These are phyloP conservation scores for Camellia granthamiana DNA, from an alignment of 148 eudicot species.

Conservation along the genomic window DNA sequence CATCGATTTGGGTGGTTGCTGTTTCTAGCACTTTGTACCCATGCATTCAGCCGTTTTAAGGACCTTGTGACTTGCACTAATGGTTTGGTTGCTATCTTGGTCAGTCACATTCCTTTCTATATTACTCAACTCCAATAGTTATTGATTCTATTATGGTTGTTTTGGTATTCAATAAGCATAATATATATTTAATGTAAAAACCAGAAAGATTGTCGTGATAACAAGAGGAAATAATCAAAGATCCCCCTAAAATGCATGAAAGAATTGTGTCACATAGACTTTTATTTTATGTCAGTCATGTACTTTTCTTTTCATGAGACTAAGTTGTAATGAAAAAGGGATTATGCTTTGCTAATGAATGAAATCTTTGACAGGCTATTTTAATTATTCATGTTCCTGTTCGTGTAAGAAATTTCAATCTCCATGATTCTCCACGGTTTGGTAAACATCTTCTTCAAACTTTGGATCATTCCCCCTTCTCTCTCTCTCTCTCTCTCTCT, in stretches of 20 bases:
- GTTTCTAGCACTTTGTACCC: slow-evolving; percentile 83
- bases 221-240: not conserved
- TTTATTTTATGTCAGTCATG: not conserved
- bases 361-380: slow-evolving; percentile 63
- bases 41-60: slow-evolving; percentile 82
- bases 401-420: slow-evolving; percentile 54
- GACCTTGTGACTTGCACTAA: slow-evolving; percentile 83
- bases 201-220: not conserved
- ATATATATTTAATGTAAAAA: not conserved
- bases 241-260: not conserved
- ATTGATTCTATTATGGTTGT: not conserved
- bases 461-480: not conserved
- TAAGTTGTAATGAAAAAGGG: not conserved
- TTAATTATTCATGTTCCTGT: slow-evolving; percentile 79
- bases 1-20: slow-evolving; percentile 92
- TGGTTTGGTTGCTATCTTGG: slow-evolving; percentile 86
- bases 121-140: not conserved
- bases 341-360: slow-evolving; percentile 10
- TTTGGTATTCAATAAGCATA: slow-evolving; percentile 1
- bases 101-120: slow-evolving; percentile 32
- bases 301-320: not conserved
- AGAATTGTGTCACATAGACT: not conserved
- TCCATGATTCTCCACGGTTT: slow-evolving; percentile 53
- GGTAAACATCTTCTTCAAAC: slow-evolving; percentile 39
- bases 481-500: not conserved